Conservation (phyloP, 306 rosid genomes). For the Fragaria iinumae region DNA sequence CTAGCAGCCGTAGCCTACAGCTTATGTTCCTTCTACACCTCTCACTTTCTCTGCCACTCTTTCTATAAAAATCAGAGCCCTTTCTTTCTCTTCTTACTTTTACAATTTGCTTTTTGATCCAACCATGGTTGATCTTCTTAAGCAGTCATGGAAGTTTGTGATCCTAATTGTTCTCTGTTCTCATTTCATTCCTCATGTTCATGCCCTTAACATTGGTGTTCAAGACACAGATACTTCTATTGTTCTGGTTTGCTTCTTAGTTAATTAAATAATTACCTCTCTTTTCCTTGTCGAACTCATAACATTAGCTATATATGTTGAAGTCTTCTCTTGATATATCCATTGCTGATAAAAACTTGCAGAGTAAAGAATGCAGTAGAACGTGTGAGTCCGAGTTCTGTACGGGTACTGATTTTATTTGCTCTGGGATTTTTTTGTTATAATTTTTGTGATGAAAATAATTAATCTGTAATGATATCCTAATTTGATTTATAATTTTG, state of each 20-base stretch:
- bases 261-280: neutral
- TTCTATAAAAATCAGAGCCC: conserved; percentile 29
- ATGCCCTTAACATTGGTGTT: conserved; percentile 74
- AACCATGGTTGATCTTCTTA: conserved; percentile 32
- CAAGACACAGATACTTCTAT: conserved; percentile 57
- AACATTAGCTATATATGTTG: neutral
- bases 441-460: neutral
- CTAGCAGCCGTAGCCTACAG: neutral
- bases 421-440: neutral
- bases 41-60: conserved; percentile 9
- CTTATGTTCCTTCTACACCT: neutral
- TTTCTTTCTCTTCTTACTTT: conserved; percentile 10
- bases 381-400: conserved; percentile 91
- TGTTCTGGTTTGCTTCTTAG: conserved; percentile 45
- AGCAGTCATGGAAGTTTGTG: conserved; percentile 30
- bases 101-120: neutral
- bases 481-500: neutral
- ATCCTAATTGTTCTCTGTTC: conserved; percentile 19
- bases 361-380: conserved; percentile 86
- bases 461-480: neutral
- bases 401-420: conserved; percentile 47
- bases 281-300: neutral
- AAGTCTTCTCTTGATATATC: neutral
- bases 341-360: neutral
- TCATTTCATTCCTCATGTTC: conserved; percentile 14